A percentile compares a stretch with the other conserved stretches of the same genome.
Conservation (phyloP, 768 basidiomycete genomes). For the Suillus bovinus region DNA sequence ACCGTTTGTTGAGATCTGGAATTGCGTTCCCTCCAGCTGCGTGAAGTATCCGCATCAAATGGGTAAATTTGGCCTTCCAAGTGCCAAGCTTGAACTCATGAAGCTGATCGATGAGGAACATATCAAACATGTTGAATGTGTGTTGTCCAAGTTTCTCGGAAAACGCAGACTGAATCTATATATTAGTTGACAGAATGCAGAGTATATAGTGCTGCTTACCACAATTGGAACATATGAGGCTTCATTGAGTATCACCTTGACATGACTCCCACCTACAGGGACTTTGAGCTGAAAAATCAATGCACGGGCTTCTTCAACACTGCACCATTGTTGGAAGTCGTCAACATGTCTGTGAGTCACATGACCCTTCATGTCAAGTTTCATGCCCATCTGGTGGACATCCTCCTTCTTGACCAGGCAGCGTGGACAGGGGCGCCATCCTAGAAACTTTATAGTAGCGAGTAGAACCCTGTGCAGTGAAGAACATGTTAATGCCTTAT, state of each 20-base stretch:
- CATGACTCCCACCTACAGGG: slow-evolving; percentile 24
- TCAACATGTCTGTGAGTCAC: not conserved
- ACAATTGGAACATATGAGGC: slow-evolving; percentile 33
- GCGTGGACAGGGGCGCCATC: slow-evolving; percentile 25
- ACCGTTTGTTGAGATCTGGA: slow-evolving; percentile 5
- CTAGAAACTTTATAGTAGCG: slow-evolving; percentile 23
- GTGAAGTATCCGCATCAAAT: slow-evolving; percentile 17
- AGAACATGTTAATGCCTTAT: not conserved
- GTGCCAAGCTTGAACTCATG: slow-evolving; percentile 25
- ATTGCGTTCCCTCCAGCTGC: not conserved
- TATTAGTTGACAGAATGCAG: not conserved
- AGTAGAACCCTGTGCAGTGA: slow-evolving; percentile 13
- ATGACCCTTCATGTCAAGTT: slow-evolving; percentile 6
- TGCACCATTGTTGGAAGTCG: not conserved
- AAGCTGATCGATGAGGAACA: slow-evolving; percentile 18
- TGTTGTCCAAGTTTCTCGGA: not conserved
- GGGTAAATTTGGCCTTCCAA: slow-evolving; percentile 30
- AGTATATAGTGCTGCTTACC: slow-evolving; percentile 18
- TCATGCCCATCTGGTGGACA: slow-evolving; percentile 19
- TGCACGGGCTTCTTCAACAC: slow-evolving; percentile 8
- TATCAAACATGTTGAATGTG: slow-evolving; percentile 14
- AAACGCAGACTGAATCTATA: slow-evolving; percentile 9
- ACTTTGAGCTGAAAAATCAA: slow-evolving; percentile 9
- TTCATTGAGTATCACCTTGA: slow-evolving; percentile 26
- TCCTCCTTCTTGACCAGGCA: no score